Conservation (phyloP, 2,329 filamentous ascomycete species). For the Fusarium camptoceras region DNA sequence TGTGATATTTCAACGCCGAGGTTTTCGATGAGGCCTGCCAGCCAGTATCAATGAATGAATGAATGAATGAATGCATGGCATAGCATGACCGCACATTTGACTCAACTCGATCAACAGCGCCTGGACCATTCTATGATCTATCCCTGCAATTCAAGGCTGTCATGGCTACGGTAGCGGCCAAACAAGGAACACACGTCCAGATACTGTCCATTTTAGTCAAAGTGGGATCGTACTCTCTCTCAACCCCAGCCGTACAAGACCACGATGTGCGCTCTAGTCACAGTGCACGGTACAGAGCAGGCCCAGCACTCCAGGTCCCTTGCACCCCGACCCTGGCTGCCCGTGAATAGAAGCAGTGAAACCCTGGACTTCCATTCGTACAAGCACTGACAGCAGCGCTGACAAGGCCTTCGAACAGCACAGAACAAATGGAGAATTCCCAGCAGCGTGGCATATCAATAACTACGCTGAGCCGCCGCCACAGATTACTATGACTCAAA, state of each 20-base stretch:
- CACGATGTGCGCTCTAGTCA: constrained; percentile 32
- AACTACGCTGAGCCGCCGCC: constrained; percentile 37
- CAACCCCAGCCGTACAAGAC: constrained; percentile 36
- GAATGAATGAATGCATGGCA: constrained; percentile 8
- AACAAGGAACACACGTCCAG: constrained; percentile 24
- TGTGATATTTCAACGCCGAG: constrained; percentile 7
- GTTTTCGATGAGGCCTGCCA: constrained; percentile 32
- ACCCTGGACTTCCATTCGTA: constrained; percentile 24
- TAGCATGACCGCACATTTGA: neutral
- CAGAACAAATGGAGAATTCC: constrained; percentile 32
- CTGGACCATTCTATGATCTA: constrained; percentile 1
- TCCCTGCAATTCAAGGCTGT: constrained; percentile 4
- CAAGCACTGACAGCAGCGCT: constrained; percentile 26
- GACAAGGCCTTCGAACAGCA: constrained; percentile 25
- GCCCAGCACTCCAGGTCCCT: constrained; percentile 15
- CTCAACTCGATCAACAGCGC: neutral
- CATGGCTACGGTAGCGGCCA: constrained; percentile 6
- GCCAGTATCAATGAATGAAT: constrained; percentile 14
- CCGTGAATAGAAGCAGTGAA: constrained; percentile 12
- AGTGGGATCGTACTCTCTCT: constrained; percentile 32
- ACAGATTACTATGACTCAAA: constrained; percentile 30
- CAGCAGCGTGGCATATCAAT: constrained; percentile 31
- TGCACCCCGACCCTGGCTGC: constrained; percentile 18
- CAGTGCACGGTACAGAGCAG: constrained; percentile 15
- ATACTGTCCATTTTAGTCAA: constrained; percentile 28